A percentile compares a stretch with the other conserved stretches of the same genome.
Evolutionary conservation across 1,284 basidiomycete species (phyloP).

Genomic region (Fomitiporia mediterranea): DNA sequence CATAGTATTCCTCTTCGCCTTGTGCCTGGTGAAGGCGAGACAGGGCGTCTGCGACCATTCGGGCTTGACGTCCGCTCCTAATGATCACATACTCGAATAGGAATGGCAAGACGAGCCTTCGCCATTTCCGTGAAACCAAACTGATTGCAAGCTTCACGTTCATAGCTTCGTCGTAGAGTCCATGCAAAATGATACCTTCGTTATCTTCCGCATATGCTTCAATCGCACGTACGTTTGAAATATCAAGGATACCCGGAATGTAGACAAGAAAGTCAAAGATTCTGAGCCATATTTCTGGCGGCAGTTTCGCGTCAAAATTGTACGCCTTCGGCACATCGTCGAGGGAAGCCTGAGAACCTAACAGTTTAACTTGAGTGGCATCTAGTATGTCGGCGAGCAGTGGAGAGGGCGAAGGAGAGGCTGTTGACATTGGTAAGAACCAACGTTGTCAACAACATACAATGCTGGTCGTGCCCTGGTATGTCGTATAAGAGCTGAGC

Average conservation of each 20-base stretch:
- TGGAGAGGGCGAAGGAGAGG: no score
- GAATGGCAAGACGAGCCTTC: constrained; percentile 25
- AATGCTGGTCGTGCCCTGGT: no score
- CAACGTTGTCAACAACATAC: no score
- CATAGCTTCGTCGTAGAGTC: constrained; percentile 29
- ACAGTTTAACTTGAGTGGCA: no score
- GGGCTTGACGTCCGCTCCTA: constrained; percentile 28
- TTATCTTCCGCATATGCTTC: constrained; percentile 30
- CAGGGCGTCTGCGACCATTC: constrained; percentile 25
- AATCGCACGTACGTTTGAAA: constrained; percentile 27
- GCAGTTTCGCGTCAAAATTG: constrained; percentile 18
- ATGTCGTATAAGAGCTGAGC: no score
- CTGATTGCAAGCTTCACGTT: constrained; percentile 28
- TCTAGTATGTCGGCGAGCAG: no score
- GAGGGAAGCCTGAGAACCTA: no score
- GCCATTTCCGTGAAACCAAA: constrained; percentile 31
- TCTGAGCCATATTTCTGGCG: constrained; percentile 33
- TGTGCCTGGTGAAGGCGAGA: constrained; percentile 1
- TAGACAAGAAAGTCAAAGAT: constrained; percentile 29
- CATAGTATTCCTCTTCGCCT: not conserved
- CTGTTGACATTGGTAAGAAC: no score
- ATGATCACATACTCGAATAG: constrained; percentile 33
- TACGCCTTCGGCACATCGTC: no score
- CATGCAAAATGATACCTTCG: constrained; percentile 29
- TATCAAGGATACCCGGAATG: constrained; percentile 30